A percentile compares a stretch with the other conserved stretches of the same genome.
Evolutionary conservation across 495 filamentous ascomycete species (phyloP).

Genomic region (Penicillium bialowiezense): DNA sequence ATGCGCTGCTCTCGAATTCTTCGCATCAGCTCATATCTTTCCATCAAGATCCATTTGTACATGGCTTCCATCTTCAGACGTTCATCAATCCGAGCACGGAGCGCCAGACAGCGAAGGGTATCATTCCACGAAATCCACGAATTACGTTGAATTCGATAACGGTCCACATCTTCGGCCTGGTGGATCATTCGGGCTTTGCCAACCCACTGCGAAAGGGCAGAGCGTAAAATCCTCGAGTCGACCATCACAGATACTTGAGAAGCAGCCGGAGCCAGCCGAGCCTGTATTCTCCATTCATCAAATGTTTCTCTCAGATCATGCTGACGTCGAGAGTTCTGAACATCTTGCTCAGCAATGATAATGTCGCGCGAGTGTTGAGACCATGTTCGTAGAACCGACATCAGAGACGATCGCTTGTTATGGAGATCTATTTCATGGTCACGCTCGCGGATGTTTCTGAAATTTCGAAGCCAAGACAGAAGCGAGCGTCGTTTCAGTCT

Average conservation of each 20-base stretch:
- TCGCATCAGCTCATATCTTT: slow-evolving; percentile 50
- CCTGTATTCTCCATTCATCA: slow-evolving; percentile 38
- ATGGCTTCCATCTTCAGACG: slow-evolving; percentile 55
- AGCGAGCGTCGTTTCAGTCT: slow-evolving; percentile 47
- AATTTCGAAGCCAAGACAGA: slow-evolving; percentile 43
- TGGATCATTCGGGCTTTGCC: slow-evolving; percentile 44
- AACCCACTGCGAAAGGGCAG: slow-evolving; percentile 52
- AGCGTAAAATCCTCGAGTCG: slow-evolving; percentile 46
- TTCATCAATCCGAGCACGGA: slow-evolving; percentile 55
- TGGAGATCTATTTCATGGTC: slow-evolving; percentile 36
- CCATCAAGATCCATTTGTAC: slow-evolving; percentile 62
- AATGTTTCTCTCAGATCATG: slow-evolving; percentile 30
- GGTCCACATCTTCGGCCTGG: slow-evolving; percentile 56
- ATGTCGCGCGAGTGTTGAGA: slow-evolving; percentile 28
- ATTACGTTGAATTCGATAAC: slow-evolving; percentile 51
- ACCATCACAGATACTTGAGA: slow-evolving; percentile 45
- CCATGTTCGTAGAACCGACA: slow-evolving; percentile 32
- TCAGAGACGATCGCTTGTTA: slow-evolving; percentile 25
- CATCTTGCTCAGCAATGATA: slow-evolving; percentile 26
- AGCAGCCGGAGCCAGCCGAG: slow-evolving; percentile 47
- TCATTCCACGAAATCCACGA: slow-evolving; percentile 68
- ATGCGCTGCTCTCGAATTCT: slow-evolving; percentile 52
- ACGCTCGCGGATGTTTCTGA: slow-evolving; percentile 42
- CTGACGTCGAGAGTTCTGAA: slow-evolving; percentile 29
- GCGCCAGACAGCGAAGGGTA: slow-evolving; percentile 52